phyloP scores from a whole-genome alignment of 352 stramenopile genomes.

The Aphanomyces stellatus region DNA sequence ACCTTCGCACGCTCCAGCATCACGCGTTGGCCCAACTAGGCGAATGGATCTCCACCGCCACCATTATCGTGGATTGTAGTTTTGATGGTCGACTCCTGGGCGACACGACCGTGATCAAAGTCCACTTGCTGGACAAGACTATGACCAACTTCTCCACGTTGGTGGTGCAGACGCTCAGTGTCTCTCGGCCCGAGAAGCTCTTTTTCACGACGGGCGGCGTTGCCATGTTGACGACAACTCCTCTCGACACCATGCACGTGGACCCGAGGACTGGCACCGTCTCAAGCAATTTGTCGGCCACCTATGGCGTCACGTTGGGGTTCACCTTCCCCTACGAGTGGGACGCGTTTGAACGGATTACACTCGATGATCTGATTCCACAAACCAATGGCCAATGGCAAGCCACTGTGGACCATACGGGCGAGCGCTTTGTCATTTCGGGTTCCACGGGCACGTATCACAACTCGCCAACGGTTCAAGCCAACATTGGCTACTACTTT shows the following conservation, averaged over 20 bases:
- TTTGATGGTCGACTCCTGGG: background rate
- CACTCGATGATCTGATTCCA: background rate
- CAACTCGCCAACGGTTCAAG: background rate
- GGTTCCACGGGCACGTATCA: conserved; percentile 4
- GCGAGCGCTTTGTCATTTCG: background rate
- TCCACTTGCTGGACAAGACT: background rate
- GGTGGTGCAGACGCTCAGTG: background rate
- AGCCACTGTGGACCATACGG: background rate
- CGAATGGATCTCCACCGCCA: background rate
- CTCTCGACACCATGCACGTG: background rate
- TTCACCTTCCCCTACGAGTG: background rate
- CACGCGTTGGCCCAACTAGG: too few species aligned
- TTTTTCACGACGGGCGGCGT: background rate
- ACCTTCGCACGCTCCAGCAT: too few species aligned
- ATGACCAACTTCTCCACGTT: background rate
- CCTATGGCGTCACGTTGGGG: background rate
- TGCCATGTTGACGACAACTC: background rate
- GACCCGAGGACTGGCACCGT: background rate
- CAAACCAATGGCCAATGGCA: background rate
- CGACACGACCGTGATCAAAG: background rate
- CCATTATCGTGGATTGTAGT: background rate
- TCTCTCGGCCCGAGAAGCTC: background rate
- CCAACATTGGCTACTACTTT: background rate
- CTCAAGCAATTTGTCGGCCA: background rate
- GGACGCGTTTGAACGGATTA: background rate